These are phyloP conservation scores for Pleurotus pulmonarius DNA, from an alignment of 768 basidiomycete genomes.

Conservation along the genomic window DNA sequence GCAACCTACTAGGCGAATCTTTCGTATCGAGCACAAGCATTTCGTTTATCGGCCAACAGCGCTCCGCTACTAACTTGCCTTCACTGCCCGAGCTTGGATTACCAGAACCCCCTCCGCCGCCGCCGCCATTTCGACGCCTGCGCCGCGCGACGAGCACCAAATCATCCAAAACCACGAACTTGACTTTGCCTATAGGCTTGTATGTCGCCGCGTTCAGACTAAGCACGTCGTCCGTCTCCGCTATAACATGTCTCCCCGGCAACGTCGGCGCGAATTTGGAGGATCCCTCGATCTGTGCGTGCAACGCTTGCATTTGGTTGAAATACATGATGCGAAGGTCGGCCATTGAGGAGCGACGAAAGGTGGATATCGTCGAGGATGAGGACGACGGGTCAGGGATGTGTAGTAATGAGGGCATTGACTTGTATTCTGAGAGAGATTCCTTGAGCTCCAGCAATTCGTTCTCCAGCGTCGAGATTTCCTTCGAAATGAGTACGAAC, in stretches of 20 bases:
- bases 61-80: conserved; percentile 86
- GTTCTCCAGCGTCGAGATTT: conserved; percentile 93
- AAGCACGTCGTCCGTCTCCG: conserved; percentile 78
- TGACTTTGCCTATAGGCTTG: conserved; percentile 82
- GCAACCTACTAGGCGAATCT: conserved; percentile 77
- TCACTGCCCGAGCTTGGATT: conserved; percentile 44
- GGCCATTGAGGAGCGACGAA: conserved; percentile 84
- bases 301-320: conserved; percentile 89
- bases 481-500: conserved; percentile 95
- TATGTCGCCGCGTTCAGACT: conserved; percentile 94
- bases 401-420: conserved; percentile 89
- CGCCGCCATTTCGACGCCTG: conserved; percentile 57
- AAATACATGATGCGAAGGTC: conserved; percentile 93
- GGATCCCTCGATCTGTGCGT: conserved; percentile 88
- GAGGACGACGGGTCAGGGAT: conserved; percentile 74
- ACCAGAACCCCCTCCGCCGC: conserved; percentile 33
- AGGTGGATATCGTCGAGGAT: conserved; percentile 34
- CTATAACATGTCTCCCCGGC: conserved; percentile 87
- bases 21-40: conserved; percentile 96
- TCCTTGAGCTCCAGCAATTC: conserved; percentile 98
- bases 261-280: conserved; percentile 92
- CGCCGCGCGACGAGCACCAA: conserved; percentile 83
- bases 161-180: conserved; percentile 90
- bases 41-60: conserved; percentile 91
- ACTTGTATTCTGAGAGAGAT: conserved; percentile 90